Evolutionary conservation across 2,329 filamentous ascomycete species (phyloP).

Genomic region (Talaromyces sp.): DNA sequence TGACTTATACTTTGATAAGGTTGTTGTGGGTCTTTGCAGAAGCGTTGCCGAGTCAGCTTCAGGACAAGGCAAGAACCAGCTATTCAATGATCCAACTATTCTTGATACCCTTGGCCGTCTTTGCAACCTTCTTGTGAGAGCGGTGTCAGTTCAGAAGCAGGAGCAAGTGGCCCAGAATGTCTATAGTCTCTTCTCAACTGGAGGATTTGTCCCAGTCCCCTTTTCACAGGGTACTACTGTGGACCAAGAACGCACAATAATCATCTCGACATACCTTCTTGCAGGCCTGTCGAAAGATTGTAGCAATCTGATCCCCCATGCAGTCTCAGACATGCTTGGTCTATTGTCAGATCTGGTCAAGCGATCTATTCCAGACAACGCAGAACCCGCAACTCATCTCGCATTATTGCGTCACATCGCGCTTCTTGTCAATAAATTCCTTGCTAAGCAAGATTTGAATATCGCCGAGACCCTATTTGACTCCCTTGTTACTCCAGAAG

Average conservation of each 20-base stretch:
- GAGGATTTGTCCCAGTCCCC: constrained; percentile 39
- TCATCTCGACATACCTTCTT: constrained; percentile 60
- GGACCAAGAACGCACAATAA: constrained; percentile 51
- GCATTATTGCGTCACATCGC: constrained; percentile 47
- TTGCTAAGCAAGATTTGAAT: constrained; percentile 36
- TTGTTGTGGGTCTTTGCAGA: constrained; percentile 50
- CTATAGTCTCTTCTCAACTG: constrained; percentile 55
- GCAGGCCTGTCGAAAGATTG: constrained; percentile 53
- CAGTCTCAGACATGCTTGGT: constrained; percentile 32
- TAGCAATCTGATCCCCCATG: constrained; percentile 31
- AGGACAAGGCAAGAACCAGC: constrained; percentile 36
- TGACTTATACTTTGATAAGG: constrained; percentile 53
- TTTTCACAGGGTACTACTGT: constrained; percentile 33
- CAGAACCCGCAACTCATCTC: constrained; percentile 41
- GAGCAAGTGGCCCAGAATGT: constrained; percentile 56
- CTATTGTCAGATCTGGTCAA: constrained; percentile 41
- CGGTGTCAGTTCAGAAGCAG: constrained; percentile 56
- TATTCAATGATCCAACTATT: constrained; percentile 54
- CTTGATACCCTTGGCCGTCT: constrained; percentile 64
- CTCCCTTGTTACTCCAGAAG: constrained; percentile 32
- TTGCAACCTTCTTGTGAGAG: constrained; percentile 61
- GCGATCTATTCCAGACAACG: constrained; percentile 32
- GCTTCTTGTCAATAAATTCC: constrained; percentile 46
- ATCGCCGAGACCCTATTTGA: constrained; percentile 36
- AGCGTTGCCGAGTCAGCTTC: constrained; percentile 42